phyloP scores from a whole-genome alignment of 2,329 filamentous ascomycete genomes.

The Calcarisporium arbuscula region DNA sequence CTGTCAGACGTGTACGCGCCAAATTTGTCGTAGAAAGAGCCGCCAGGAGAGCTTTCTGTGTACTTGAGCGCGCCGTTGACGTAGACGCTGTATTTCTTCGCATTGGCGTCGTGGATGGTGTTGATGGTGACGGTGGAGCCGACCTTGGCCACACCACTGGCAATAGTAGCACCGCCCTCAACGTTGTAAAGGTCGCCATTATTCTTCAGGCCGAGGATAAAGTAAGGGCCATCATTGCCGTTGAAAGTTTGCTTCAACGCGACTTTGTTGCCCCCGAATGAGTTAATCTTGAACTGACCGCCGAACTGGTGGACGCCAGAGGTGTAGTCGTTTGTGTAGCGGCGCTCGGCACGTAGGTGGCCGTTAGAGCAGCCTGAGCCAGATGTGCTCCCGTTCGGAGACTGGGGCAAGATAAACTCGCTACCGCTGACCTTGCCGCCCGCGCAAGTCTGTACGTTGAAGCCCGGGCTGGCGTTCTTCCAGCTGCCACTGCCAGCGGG shows the following conservation, averaged over 20 bases:
- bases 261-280: slow-evolving; percentile 7
- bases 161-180: slow-evolving; percentile 10
- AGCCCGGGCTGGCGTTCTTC: slow-evolving; percentile 2
- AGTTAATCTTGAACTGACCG: slow-evolving; percentile 9
- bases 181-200: slow-evolving; percentile 10
- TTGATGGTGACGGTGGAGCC: slow-evolving; percentile 16
- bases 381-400: slow-evolving; percentile 6
- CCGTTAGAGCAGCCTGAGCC: slow-evolving; percentile 8
- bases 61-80: slow-evolving; percentile 16
- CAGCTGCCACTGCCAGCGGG: slow-evolving; percentile 4
- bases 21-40: slow-evolving; percentile 18
- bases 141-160: slow-evolving; percentile 10
- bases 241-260: slow-evolving; percentile 13
- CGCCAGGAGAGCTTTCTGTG: slow-evolving; percentile 13
- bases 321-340: slow-evolving; percentile 5
- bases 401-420: slow-evolving; percentile 1
- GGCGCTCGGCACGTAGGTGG: slow-evolving; percentile 6
- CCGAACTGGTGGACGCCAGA: slow-evolving; percentile 9
- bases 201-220: slow-evolving; percentile 11
- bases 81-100: slow-evolving; percentile 15
- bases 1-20: slow-evolving; percentile 18
- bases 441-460: slow-evolving; percentile 1
- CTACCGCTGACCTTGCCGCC: slow-evolving; percentile 6
- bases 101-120: slow-evolving; percentile 16
- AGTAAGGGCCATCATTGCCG: slow-evolving; percentile 8